phyloP scores from a whole-genome alignment of 208 protist species.

The Leishmania tropica region DNA sequence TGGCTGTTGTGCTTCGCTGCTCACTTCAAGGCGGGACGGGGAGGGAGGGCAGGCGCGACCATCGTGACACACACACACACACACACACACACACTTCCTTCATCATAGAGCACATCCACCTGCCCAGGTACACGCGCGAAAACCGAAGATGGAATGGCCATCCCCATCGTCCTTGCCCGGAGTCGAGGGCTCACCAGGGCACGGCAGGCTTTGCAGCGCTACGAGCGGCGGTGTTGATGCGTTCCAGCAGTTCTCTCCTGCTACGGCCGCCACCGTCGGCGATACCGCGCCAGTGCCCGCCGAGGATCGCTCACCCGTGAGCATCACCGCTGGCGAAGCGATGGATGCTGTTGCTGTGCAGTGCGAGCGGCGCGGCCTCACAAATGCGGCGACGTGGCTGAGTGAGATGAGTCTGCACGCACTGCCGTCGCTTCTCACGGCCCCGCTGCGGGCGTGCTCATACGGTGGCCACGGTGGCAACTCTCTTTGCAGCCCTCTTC shows the following conservation, averaged over 20 bases:
- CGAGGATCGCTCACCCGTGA: neutral
- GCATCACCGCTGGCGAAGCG: constrained; percentile 43
- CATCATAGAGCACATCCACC: neutral
- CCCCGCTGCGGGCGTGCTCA: constrained; percentile 1
- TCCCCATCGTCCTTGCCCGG: neutral
- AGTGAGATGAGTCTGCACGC: constrained; percentile 71
- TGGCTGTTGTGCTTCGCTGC: neutral
- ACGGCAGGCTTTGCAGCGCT: neutral
- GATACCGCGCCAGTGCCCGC: neutral
- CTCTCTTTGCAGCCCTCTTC: constrained; percentile 11
- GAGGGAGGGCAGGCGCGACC: neutral
- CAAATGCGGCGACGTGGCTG: constrained; percentile 61
- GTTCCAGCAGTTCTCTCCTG: neutral
- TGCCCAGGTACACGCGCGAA: neutral
- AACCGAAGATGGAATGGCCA: neutral
- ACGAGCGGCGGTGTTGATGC: neutral
- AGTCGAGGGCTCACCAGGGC: neutral
- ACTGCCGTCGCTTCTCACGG: constrained; percentile 23
- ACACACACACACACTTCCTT: neutral
- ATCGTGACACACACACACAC: neutral
- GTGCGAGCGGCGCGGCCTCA: constrained; percentile 66
- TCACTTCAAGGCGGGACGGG: neutral
- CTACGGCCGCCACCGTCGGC: neutral
- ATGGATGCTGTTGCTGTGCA: constrained; percentile 60
- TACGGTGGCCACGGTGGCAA: neutral